phyloP scores from a whole-genome alignment of 2,329 filamentous ascomycete species.

The Graphilbum sp. region DNA sequence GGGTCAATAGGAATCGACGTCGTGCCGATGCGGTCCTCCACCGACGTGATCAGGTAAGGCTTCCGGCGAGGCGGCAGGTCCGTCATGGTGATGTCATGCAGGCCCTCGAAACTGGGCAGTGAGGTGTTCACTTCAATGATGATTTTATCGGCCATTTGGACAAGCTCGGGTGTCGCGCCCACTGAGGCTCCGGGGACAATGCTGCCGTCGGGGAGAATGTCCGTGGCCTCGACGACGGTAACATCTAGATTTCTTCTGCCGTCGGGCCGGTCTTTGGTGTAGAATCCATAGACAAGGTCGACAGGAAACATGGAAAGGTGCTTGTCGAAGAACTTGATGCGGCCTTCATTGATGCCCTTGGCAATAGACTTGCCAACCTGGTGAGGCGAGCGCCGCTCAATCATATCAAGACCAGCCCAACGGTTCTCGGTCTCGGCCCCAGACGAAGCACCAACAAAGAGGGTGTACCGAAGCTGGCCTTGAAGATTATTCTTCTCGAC shows the following conservation, averaged over 20 bases:
- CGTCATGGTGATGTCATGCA: slow-evolving; percentile 86
- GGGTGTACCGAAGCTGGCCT: slow-evolving; percentile 68
- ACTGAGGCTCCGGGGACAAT: slow-evolving; percentile 79
- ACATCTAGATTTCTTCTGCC: slow-evolving; percentile 65
- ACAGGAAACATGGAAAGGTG: slow-evolving; percentile 85
- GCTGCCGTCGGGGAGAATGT: slow-evolving; percentile 76
- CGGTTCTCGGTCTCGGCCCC: slow-evolving; percentile 83
- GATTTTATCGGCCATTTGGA: slow-evolving; percentile 87
- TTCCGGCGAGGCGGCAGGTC: slow-evolving; percentile 67
- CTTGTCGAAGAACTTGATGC: slow-evolving; percentile 89
- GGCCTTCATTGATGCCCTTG: slow-evolving; percentile 76
- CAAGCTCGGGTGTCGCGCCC: slow-evolving; percentile 67
- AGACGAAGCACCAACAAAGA: slow-evolving; percentile 82
- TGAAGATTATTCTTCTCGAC: slow-evolving; percentile 76
- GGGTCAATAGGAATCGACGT: slow-evolving; percentile 72
- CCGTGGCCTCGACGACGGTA: slow-evolving; percentile 69
- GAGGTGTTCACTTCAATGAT: slow-evolving; percentile 88
- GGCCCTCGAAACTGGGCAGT: slow-evolving; percentile 67
- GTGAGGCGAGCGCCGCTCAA: slow-evolving; percentile 68
- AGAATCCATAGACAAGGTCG: slow-evolving; percentile 74
- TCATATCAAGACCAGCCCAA: slow-evolving; percentile 85
- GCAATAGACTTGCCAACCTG: slow-evolving; percentile 84
- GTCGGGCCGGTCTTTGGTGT: slow-evolving; percentile 62
- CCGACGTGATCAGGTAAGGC: slow-evolving; percentile 71
- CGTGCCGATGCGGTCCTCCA: slow-evolving; percentile 74